Evolutionary conservation across 1,284 basidiomycete species (phyloP), one percentile per base, ranked within the genome.

Genomic region (Ganoderma boninense): DNA sequence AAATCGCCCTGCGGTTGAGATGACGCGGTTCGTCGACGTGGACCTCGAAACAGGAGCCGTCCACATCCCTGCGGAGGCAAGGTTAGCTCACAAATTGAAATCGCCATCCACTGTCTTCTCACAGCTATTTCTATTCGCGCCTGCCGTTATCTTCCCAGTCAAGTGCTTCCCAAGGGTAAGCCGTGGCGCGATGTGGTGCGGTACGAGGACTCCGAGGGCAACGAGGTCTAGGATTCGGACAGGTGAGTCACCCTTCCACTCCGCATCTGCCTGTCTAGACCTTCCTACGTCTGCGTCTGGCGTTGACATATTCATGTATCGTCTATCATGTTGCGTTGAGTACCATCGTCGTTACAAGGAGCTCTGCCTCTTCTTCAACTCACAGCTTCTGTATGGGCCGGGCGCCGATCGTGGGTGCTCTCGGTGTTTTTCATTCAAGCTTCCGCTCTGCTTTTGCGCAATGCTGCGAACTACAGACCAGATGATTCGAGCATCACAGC

Each of bases 21-120:
- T 95, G 62, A 95, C 93, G 10, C 86, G 85, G 68, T 81, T 85
- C 43, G 82, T 88, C 35, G 80, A 85, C n/a, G 80, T 92, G 61
- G 84, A 93, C 74, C 73, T 83, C 54, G 78, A 81, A 54, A 92
- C 91, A n/a, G 93, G 92, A 3, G 87, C 89, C 76, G 84, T 94
- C 6, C 83, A 86, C 68, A 78, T 93, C 64, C 89, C 90, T 65
- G 69, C 81, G 44, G 77, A 82, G 59, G 69, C 82, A 54, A 85
- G 81, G 89, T 89, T 35, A 38, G 63, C 54, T 35, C 60, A 16
- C 29, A 23, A 35, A n/a, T 38, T 29, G 20, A 23, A 35, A n/a
- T 38, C 44, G 20, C 44, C 26, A 54, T 46, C 71, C 68, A 83
- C 79, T 54, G 29, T 49, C 54, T 35, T 32, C 44, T 35, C 42